A percentile compares a stretch with the other conserved stretches of the same genome.
Evolutionary conservation across 1,284 basidiomycete genomes (phyloP).

Genomic region (Tylopilus sp.): DNA sequence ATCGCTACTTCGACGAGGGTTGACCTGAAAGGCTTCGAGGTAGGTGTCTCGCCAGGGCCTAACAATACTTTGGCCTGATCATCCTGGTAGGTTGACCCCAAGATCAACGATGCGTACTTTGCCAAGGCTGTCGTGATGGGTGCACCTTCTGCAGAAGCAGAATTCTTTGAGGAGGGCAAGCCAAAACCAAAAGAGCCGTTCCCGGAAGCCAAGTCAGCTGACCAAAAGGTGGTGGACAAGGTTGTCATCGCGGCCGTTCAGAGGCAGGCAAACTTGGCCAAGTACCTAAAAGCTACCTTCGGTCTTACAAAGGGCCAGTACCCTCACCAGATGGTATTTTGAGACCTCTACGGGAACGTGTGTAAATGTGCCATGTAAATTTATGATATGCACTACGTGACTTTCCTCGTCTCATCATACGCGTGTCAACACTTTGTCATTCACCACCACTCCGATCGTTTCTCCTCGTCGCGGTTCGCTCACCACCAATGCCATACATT

Average conservation of each 20-base stretch:
- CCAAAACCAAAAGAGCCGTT: conserved; percentile 90
- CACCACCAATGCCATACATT: conserved; percentile 11
- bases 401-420: conserved; percentile 16
- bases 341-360: conserved; percentile 30
- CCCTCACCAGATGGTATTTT: conserved; percentile 87
- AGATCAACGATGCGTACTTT: conserved; percentile 96
- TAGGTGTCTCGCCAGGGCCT: conserved; percentile 32
- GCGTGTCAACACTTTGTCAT: not conserved
- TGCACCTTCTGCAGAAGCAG: conserved; percentile 81
- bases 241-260: conserved; percentile 83
- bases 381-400: conserved; percentile 23
- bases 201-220: conserved; percentile 84
- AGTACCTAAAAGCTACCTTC: conserved; percentile 94
- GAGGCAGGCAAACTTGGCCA: conserved; percentile 88
- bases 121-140: conserved; percentile 74
- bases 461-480: not conserved
- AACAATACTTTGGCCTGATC: conserved; percentile 9
- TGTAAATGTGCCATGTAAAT: conserved; percentile 23
- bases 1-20: conserved; percentile 98
- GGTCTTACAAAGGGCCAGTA: conserved; percentile 94
- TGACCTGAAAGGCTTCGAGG: conserved; percentile 77
- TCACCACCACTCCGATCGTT: not conserved
- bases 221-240: conserved; percentile 93
- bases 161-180: conserved; percentile 95
- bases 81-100: conserved; percentile 66